These are phyloP conservation scores for Penicillium sp. DNA, from an alignment of 2,329 filamentous ascomycete genomes.

Conservation along the genomic window DNA sequence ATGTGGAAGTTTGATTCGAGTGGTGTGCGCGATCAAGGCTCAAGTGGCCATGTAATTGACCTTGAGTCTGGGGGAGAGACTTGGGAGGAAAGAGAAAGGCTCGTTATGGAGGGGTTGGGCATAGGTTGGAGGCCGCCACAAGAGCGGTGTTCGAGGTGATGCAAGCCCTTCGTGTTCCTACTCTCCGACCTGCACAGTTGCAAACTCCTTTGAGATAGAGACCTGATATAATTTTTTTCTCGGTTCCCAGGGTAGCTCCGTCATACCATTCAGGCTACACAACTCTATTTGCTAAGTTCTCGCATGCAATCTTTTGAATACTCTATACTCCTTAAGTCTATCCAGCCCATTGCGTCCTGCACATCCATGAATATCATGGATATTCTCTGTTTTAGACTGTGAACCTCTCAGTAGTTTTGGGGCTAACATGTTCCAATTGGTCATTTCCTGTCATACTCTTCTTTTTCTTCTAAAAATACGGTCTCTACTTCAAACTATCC, in stretches of 20 bases:
- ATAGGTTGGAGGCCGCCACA: conserved; percentile 67
- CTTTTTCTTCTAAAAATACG: neutral
- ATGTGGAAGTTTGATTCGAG: conserved; percentile 89
- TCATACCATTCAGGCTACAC: too few relatives aligned
- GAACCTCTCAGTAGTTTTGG: too few relatives aligned
- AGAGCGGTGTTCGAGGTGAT: conserved; percentile 67
- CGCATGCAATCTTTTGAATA: too few relatives aligned
- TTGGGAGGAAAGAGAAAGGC: conserved; percentile 72
- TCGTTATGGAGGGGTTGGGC: conserved; percentile 76
- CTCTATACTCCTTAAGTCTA: too few relatives aligned
- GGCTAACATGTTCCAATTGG: too few relatives aligned
- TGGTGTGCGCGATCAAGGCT: conserved; percentile 69
- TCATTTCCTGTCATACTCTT: neutral
- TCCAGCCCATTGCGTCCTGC: too few relatives aligned
- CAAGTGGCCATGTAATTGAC: conserved; percentile 70
- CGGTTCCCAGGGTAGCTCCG: too few relatives aligned
- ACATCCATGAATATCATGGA: too few relatives aligned
- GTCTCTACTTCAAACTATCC: neutral
- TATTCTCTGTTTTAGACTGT: too few relatives aligned
- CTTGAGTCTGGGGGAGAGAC: conserved; percentile 59
- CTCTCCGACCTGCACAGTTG: too few relatives aligned
- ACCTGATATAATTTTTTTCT: too few relatives aligned
- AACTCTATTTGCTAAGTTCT: too few relatives aligned
- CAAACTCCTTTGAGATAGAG: neutral
- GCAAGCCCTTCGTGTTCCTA: neutral